Conservation (phyloP, 768 basidiomycete genomes). For the Termitomyces sp. region DNA sequence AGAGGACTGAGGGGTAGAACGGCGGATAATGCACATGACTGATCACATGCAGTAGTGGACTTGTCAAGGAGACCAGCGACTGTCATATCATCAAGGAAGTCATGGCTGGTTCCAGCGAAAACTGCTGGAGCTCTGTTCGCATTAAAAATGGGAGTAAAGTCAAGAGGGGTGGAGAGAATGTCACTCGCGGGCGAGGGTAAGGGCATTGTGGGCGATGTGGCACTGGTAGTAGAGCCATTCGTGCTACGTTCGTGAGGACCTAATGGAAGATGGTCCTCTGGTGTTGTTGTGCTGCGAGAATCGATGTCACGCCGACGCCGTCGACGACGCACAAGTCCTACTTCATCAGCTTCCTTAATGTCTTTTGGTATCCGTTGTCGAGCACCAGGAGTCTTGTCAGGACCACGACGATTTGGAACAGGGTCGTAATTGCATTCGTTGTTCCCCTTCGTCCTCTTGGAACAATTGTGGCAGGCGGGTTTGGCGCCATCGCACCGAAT, state of each 20-base stretch:
- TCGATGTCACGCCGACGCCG: constrained; percentile 23
- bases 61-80: constrained; percentile 2
- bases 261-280: constrained; percentile 1
- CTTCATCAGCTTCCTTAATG: constrained; percentile 28
- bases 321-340: constrained; percentile 27
- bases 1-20: constrained; percentile 12
- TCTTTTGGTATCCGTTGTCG: constrained; percentile 57
- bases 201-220: constrained; percentile 1
- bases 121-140: neutral
- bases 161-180: constrained; percentile 10
- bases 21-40: constrained; percentile 16
- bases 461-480: constrained; percentile 72
- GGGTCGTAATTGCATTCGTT: constrained; percentile 63
- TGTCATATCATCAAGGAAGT: neutral
- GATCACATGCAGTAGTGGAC: constrained; percentile 1
- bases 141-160: constrained; percentile 2
- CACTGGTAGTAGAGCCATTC: constrained; percentile 5
- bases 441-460: constrained; percentile 39
- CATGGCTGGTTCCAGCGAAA: neutral
- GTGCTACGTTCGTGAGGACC: neutral
- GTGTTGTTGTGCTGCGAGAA: constrained; percentile 6
- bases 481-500: constrained; percentile 82
- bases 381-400: constrained; percentile 76
- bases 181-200: constrained; percentile 11
- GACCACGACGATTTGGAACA: constrained; percentile 73